Percentiles rank a stretch among this genome's conserved stretches.
These are phyloP conservation scores for Russula griseocarnosa DNA, from an alignment of 768 basidiomycete species.

Conservation along the genomic window DNA sequence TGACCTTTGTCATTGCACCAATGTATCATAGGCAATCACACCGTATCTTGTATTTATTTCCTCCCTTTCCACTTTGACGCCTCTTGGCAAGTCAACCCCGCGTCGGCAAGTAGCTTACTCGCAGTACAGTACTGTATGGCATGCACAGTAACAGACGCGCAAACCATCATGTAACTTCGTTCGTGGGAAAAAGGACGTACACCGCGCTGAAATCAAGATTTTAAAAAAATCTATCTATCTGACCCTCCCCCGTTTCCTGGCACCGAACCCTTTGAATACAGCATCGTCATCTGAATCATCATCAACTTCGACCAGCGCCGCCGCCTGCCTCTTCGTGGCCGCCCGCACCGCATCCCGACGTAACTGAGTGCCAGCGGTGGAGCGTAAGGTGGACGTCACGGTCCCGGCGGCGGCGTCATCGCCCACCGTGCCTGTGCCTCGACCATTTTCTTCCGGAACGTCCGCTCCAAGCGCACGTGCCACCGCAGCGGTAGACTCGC, in stretches of 20 bases:
- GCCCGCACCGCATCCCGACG: conserved; percentile 22
- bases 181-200: neutral
- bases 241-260: conserved; percentile 32
- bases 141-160: no score
- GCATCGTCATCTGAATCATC: conserved; percentile 59
- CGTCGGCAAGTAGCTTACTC: no score
- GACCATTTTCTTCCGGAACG: neutral
- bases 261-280: conserved; percentile 58
- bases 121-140: no score
- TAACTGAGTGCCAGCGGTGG: conserved; percentile 30
- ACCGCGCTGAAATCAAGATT: neutral
- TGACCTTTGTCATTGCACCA: conserved; percentile 13
- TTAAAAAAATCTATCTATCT: conserved; percentile 6
- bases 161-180: neutral
- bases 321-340: conserved; percentile 19
- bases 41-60: neutral
- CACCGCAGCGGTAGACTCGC: conserved; percentile 6
- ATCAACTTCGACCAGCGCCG: conserved; percentile 39
- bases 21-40: conserved; percentile 19
- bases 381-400: conserved; percentile 30
- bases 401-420: conserved; percentile 11
- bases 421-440: neutral
- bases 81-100: neutral
- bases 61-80: neutral
- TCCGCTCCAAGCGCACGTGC: neutral